These are phyloP conservation scores for Termitomyces sp. DNA, from an alignment of 768 basidiomycete genomes.

Conservation along the genomic window DNA sequence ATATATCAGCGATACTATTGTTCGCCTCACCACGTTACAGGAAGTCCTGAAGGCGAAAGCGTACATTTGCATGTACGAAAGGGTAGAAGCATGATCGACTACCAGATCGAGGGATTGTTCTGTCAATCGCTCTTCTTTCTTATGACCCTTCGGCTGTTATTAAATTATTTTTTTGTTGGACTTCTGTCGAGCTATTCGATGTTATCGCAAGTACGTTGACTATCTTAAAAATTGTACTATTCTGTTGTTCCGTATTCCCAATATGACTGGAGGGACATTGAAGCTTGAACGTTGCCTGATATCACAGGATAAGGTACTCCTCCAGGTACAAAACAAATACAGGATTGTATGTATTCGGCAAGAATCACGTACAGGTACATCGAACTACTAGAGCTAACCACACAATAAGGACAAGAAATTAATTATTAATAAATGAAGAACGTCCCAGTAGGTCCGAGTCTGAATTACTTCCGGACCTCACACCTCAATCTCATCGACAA, in stretches of 20 bases:
- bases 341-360: background rate
- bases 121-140: background rate
- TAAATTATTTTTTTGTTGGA: background rate
- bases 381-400: background rate
- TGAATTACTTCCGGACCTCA: constrained; percentile 1
- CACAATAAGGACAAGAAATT: background rate
- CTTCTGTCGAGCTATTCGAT: background rate
- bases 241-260: background rate
- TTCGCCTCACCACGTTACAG: constrained; percentile 74
- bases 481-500: constrained; percentile 25
- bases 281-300: background rate
- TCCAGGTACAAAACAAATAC: background rate
- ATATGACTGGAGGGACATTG: background rate
- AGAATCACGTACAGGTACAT: background rate
- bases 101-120: background rate
- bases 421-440: background rate
- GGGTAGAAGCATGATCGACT: constrained; percentile 35
- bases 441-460: background rate
- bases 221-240: background rate
- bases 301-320: background rate
- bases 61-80: constrained; percentile 92
- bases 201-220: background rate
- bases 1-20: constrained; percentile 85
- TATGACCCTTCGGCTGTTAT: background rate
- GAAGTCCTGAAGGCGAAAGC: constrained; percentile 90